Evolutionary conservation across 2,329 filamentous ascomycete genomes (phyloP).

Genomic region (Fonsecaea pedrosoi): DNA sequence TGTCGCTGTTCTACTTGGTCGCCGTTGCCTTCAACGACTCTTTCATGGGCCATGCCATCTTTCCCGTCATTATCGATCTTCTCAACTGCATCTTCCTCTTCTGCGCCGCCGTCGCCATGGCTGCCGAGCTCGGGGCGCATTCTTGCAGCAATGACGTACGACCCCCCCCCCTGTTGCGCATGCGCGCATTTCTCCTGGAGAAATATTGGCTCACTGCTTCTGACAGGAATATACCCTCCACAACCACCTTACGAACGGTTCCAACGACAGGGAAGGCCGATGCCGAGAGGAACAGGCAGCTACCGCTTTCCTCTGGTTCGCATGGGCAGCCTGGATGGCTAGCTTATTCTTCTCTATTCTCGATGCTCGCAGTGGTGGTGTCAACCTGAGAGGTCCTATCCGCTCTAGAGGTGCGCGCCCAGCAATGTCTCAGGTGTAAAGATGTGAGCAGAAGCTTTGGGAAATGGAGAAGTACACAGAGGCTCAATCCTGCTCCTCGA

Average conservation of each 20-base stretch:
- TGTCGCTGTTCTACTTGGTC: constrained; percentile 58
- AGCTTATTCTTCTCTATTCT: constrained; percentile 52
- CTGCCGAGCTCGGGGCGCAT: constrained; percentile 53
- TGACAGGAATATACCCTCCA: constrained; percentile 48
- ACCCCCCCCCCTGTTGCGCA: constrained; percentile 13
- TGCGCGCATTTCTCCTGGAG: constrained; percentile 2
- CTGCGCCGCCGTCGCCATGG: constrained; percentile 56
- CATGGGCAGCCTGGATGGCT: constrained; percentile 53
- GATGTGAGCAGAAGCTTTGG: constrained; percentile 27
- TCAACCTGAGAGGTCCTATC: constrained; percentile 46
- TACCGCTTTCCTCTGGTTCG: constrained; percentile 60
- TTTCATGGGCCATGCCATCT: constrained; percentile 51
- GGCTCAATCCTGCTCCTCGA: constrained; percentile 22
- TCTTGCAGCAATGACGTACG: constrained; percentile 56
- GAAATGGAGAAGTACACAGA: constrained; percentile 17
- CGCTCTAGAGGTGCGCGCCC: constrained; percentile 46
- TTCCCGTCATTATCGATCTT: constrained; percentile 53
- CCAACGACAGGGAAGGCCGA: constrained; percentile 47
- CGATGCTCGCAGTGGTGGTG: constrained; percentile 44
- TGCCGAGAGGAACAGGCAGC: constrained; percentile 60
- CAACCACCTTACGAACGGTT: constrained; percentile 56
- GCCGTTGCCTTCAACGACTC: constrained; percentile 50
- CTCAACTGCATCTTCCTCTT: constrained; percentile 59
- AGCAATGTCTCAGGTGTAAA: constrained; percentile 55
- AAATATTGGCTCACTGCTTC: constrained; percentile 17